Evolutionary conservation across 495 filamentous ascomycete genomes (phyloP).

Genomic region (Xylaria sp.): DNA sequence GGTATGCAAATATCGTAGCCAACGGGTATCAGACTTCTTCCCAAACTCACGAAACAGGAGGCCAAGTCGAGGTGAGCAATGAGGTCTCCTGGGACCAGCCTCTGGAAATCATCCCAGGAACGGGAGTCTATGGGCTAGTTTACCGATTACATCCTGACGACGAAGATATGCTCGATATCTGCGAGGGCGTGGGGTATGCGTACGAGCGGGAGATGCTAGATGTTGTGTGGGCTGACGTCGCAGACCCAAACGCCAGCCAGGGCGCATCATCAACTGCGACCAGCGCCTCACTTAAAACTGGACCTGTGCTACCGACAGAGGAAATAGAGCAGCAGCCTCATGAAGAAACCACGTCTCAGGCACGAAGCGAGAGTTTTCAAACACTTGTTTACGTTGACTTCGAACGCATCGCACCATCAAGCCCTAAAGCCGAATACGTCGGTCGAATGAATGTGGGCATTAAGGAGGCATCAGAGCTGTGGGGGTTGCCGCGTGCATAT

Average conservation of each 20-base stretch:
- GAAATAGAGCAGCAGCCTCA: neutral
- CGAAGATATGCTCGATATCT: conserved; percentile 42
- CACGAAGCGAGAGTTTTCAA: conserved; percentile 22
- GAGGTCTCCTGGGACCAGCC: neutral
- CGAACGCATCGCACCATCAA: conserved; percentile 27
- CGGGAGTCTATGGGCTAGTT: conserved; percentile 49
- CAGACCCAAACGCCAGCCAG: neutral
- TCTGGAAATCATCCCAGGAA: neutral
- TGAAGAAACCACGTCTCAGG: neutral
- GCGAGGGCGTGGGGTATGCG: conserved; percentile 47
- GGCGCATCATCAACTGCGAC: neutral
- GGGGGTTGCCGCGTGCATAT: conserved; percentile 43
- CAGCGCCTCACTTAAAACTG: neutral
- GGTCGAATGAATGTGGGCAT: conserved; percentile 49
- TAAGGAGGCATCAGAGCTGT: conserved; percentile 42
- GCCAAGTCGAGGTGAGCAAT: neutral
- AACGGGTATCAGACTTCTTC: neutral
- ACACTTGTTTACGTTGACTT: conserved; percentile 50
- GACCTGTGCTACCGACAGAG: neutral
- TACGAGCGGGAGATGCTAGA: conserved; percentile 43
- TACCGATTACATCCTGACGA: conserved; percentile 45
- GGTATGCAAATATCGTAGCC: conserved; percentile 51
- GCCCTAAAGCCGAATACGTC: conserved; percentile 45
- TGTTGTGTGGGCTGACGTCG: conserved; percentile 31
- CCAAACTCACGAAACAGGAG: neutral